phyloP scores from a whole-genome alignment of 805 yeast species.

The Spathaspora hagerdaliae region DNA sequence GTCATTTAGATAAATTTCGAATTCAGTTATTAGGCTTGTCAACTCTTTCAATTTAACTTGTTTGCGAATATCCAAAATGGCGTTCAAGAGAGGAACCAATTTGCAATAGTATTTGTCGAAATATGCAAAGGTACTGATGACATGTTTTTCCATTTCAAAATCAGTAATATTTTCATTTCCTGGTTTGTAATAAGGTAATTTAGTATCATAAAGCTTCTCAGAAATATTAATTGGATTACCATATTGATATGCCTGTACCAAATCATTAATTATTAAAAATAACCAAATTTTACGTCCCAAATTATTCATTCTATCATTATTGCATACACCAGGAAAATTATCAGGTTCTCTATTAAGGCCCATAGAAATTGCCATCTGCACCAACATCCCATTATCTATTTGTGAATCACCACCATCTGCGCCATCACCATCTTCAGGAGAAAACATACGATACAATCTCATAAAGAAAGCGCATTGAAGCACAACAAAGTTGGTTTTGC shows the following conservation, averaged over 20 bases:
- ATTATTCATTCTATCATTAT: slow-evolving; percentile 19
- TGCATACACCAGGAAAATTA: slow-evolving; percentile 30
- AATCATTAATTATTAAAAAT: slow-evolving; percentile 24
- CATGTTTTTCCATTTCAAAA: slow-evolving; percentile 32
- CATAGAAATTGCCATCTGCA: slow-evolving; percentile 63
- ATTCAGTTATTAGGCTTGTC: slow-evolving; percentile 19
- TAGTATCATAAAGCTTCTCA: slow-evolving; percentile 26
- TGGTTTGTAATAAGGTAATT: slow-evolving; percentile 25
- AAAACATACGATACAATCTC: slow-evolving; percentile 46
- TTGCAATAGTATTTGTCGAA: slow-evolving; percentile 25
- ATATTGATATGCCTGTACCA: slow-evolving; percentile 25
- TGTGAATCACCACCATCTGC: slow-evolving; percentile 60
- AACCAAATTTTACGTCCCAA: slow-evolving; percentile 37
- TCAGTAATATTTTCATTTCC: slow-evolving; percentile 34
- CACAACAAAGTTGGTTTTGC: slow-evolving; percentile 43
- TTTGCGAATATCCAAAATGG: slow-evolving; percentile 16
- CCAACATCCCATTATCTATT: slow-evolving; percentile 49
- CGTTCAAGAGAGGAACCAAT: slow-evolving; percentile 21
- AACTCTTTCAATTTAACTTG: slow-evolving; percentile 16
- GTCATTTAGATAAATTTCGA: slow-evolving; percentile 31
- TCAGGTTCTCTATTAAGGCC: slow-evolving; percentile 70
- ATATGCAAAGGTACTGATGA: slow-evolving; percentile 26
- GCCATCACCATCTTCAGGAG: slow-evolving; percentile 58
- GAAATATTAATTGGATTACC: slow-evolving; percentile 30
- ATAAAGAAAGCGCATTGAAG: slow-evolving; percentile 52